Evolutionary conservation across 176 grass and related monocot species (phyloP).

Genomic region (Musa troglodytarum): DNA sequence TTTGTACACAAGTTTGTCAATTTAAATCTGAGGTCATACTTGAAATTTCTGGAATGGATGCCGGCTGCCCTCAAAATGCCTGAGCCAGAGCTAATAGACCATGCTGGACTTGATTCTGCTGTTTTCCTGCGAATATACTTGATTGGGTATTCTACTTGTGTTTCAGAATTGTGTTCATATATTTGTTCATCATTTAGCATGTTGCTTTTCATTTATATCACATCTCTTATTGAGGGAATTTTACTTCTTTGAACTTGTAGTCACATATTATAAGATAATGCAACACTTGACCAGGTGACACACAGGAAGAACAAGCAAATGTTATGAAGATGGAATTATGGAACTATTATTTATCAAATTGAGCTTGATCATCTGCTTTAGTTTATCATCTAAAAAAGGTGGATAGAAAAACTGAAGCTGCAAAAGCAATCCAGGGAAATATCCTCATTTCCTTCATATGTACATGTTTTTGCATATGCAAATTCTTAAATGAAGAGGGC

Average conservation of each 20-base stretch:
- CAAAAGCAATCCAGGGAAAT: not conserved
- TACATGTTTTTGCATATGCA: not conserved
- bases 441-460: not conserved
- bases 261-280: too few relatives aligned
- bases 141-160: slow-evolving; percentile 48
- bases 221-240: not conserved
- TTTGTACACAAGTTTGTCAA: slow-evolving; percentile 90
- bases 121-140: slow-evolving; percentile 96
- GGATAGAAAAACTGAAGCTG: not conserved
- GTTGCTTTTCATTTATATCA: slow-evolving; percentile 4
- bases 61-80: slow-evolving; percentile 96
- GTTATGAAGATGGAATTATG: too few relatives aligned
- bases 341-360: not conserved
- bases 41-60: slow-evolving; percentile 92
- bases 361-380: not conserved
- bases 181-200: slow-evolving; percentile 6
- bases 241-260: too few relatives aligned
- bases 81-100: slow-evolving; percentile 86
- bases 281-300: not conserved
- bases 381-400: not conserved
- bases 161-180: not conserved
- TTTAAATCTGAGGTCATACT: slow-evolving; percentile 80
- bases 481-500: not conserved
- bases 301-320: too few relatives aligned
- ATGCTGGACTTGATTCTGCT: slow-evolving; percentile 94